Evolutionary conservation across 1,139 yeast genomes (phyloP).

Genomic region (Suhomyces taliae): DNA sequence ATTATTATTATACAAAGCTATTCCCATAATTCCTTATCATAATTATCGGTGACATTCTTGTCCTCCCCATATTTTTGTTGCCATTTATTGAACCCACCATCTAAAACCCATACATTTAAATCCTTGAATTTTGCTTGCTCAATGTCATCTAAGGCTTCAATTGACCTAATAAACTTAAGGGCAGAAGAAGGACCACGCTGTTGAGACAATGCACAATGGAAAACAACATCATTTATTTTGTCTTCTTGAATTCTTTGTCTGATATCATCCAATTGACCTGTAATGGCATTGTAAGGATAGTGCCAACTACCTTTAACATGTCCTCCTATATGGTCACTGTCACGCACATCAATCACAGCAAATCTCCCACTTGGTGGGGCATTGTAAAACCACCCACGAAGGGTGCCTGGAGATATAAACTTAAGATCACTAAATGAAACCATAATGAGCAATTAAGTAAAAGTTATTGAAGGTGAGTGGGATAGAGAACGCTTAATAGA

Average conservation of each 20-base stretch:
- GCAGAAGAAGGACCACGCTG: slow-evolving; percentile 90
- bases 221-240: slow-evolving; percentile 58
- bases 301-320: slow-evolving; percentile 66
- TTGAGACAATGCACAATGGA: slow-evolving; percentile 89
- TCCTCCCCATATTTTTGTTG: slow-evolving; percentile 73
- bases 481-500: too few relatives aligned
- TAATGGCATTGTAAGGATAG: slow-evolving; percentile 57
- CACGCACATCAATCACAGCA: slow-evolving; percentile 84
- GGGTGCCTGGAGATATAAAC: slow-evolving; percentile 44
- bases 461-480: too few relatives aligned
- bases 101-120: slow-evolving; percentile 65
- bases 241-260: slow-evolving; percentile 32
- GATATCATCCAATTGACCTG: slow-evolving; percentile 42
- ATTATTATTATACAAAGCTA: slow-evolving; percentile 1
- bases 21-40: slow-evolving; percentile 58
- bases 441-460: not conserved
- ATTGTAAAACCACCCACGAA: slow-evolving; percentile 48
- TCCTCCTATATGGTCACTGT: slow-evolving; percentile 67
- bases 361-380: slow-evolving; percentile 45
- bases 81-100: slow-evolving; percentile 89
- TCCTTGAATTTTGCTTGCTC: slow-evolving; percentile 25
- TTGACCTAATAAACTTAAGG: slow-evolving; percentile 56
- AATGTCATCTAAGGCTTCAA: slow-evolving; percentile 39
- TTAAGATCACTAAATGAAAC: slow-evolving; percentile 19
- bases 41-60: slow-evolving; percentile 64